Percentiles rank a stretch among this genome's conserved stretches.
Evolutionary conservation across 306 rosid genomes (phyloP).

Genomic region (Vachellia collinsii): DNA sequence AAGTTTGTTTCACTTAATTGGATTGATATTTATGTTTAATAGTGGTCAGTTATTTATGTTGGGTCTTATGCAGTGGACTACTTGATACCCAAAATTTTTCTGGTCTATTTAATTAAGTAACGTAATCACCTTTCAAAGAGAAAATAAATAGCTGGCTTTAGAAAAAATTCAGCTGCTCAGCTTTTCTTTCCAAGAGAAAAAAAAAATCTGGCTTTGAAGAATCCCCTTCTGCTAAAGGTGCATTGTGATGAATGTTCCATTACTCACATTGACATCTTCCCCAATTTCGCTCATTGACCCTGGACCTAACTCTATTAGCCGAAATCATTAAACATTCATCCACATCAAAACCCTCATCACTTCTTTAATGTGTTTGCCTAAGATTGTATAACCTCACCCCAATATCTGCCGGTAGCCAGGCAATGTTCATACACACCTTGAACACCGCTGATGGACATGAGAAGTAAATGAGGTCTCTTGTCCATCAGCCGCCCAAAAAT

Average conservation of each 20-base stretch:
- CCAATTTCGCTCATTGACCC: background rate
- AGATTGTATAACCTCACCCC: background rate
- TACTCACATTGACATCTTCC: background rate
- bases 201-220: background rate
- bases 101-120: background rate
- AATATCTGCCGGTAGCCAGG: background rate
- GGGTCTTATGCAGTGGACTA: background rate
- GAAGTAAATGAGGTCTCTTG: too few relatives aligned
- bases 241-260: background rate
- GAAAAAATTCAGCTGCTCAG: background rate
- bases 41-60: too few relatives aligned
- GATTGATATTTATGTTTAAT: too few relatives aligned
- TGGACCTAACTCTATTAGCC: background rate
- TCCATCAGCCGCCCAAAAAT: too few relatives aligned
- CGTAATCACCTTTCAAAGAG: background rate
- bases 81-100: background rate
- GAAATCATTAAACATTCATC: background rate
- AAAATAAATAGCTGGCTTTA: background rate
- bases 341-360: background rate
- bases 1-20: too few relatives aligned
- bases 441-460: background rate
- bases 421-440: background rate
- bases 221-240: background rate
- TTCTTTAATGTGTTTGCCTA: background rate
- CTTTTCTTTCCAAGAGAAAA: background rate